These are phyloP conservation scores for Trichoderma sp. DNA, from an alignment of 2,329 filamentous ascomycete species.

Conservation along the genomic window DNA sequence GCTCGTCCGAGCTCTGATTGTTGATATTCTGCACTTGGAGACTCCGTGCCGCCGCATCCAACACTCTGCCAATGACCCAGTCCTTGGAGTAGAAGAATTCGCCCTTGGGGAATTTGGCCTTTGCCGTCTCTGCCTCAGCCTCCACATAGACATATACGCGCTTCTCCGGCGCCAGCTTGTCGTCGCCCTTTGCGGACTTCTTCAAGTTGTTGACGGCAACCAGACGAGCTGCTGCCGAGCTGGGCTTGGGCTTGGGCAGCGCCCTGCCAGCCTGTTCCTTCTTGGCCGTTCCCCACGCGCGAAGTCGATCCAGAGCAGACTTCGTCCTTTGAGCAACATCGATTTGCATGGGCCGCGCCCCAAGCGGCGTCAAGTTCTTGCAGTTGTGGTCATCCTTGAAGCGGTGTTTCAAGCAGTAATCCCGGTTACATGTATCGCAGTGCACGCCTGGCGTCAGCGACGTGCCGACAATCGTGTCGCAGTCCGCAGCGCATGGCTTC, in stretches of 20 bases:
- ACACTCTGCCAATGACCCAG: slow-evolving; percentile 84
- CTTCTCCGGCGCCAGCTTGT: slow-evolving; percentile 78
- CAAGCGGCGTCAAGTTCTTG: slow-evolving; percentile 67
- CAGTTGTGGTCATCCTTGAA: slow-evolving; percentile 84
- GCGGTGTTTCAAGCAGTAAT: slow-evolving; percentile 79
- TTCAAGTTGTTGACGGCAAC: slow-evolving; percentile 79
- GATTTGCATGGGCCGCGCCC: slow-evolving; percentile 51
- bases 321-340: slow-evolving; percentile 65
- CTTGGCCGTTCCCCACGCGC: slow-evolving; percentile 79
- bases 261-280: slow-evolving; percentile 62
- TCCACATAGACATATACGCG: slow-evolving; percentile 90
- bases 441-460: slow-evolving; percentile 69
- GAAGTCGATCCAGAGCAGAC: slow-evolving; percentile 75
- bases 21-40: slow-evolving; percentile 84
- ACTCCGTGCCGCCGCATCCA: slow-evolving; percentile 77
- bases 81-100: slow-evolving; percentile 81
- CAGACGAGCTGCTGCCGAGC: slow-evolving; percentile 65
- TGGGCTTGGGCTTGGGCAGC: slow-evolving; percentile 66
- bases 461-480: slow-evolving; percentile 74
- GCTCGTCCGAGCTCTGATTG: slow-evolving; percentile 74
- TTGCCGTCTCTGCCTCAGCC: slow-evolving; percentile 83
- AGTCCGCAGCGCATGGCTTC: slow-evolving; percentile 69
- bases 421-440: slow-evolving; percentile 70
- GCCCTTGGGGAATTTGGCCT: slow-evolving; percentile 78
- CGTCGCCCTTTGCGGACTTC: slow-evolving; percentile 86